Evolutionary conservation across 139 green algal species (phyloP), one percentile per base, ranked within the genome.

Genomic region (Chlamydomonas sphaeroides): DNA sequence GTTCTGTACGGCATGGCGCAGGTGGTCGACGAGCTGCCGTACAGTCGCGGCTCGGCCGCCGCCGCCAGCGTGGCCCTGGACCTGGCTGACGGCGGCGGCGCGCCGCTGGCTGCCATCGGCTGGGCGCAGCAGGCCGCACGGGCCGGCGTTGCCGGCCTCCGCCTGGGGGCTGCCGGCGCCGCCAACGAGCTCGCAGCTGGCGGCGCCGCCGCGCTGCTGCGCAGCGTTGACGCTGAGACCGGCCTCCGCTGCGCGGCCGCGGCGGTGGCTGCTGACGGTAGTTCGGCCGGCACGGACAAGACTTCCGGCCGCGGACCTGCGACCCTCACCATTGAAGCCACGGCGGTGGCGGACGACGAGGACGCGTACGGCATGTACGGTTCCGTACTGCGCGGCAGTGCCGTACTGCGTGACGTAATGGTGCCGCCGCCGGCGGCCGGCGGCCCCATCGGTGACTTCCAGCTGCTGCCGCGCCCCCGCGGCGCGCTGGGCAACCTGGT

Each of bases 401-500:
- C 62, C 30, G 10, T 62, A n/a, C 41, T 62, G n/a, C 59, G 75
- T 0, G 33, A 72, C 7, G 32, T 82, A 26, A 11, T 82, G 75
- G 5, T 82, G 11, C 75, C 61, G 17, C 25, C 38, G 38, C 8
- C 36, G 21, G 36, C 25, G 7, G 10, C 17, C 20, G 48, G 2
- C 2, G 69, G 8, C 28, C 33, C 51, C 30, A 33, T 32, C 25
- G 68, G 49, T 26, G 49, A 73, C 53, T 77, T 75, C 66, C 76
- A 82, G 65, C 73, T 87, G 45, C 66, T 89, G 8, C 88, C 93
- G 0, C 65, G 69, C 36, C 89, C 93, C 4, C 84, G 93, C 35
- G 93, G 93, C 25, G 88, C 88, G 21, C 72, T 96, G 36, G 69
- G 49, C 79, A 90, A 84, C 88, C 85, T 97, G 33, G 75, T 86